Evolutionary conservation across 2,329 filamentous ascomycete genomes (phyloP).

Genomic region (Cordyceps tenuipes): DNA sequence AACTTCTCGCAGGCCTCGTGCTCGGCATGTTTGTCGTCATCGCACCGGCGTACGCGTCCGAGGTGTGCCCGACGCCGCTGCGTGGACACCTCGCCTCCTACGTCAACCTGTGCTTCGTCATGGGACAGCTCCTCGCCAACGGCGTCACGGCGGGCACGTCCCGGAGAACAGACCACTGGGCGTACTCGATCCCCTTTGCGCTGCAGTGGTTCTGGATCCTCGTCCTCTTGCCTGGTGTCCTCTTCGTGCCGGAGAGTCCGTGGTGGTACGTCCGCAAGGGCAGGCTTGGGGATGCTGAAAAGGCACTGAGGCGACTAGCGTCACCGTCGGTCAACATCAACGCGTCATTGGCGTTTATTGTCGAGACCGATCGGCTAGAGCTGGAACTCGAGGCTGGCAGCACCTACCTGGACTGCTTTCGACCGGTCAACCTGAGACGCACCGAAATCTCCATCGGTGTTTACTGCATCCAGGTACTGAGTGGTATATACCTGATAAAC

Average conservation of each 20-base stretch:
- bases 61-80: slow-evolving; percentile 33
- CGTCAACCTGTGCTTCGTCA: slow-evolving; percentile 28
- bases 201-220: slow-evolving; percentile 27
- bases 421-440: slow-evolving; percentile 33
- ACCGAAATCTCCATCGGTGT: slow-evolving; percentile 43
- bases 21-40: slow-evolving; percentile 36
- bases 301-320: slow-evolving; percentile 10
- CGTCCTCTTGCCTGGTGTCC: slow-evolving; percentile 19
- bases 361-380: slow-evolving; percentile 32
- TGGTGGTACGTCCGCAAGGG: slow-evolving; percentile 33
- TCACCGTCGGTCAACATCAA: not conserved
- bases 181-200: slow-evolving; percentile 28
- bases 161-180: slow-evolving; percentile 20
- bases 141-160: slow-evolving; percentile 15
- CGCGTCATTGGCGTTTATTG: slow-evolving; percentile 20
- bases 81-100: slow-evolving; percentile 34
- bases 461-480: slow-evolving; percentile 55
- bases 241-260: slow-evolving; percentile 23
- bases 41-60: slow-evolving; percentile 35
- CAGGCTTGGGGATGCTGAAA: slow-evolving; percentile 14
- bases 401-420: slow-evolving; percentile 40
- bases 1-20: slow-evolving; percentile 36
- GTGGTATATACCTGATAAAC: slow-evolving; percentile 54
- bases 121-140: slow-evolving; percentile 18
- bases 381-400: slow-evolving; percentile 30